Conservation (phyloP, 2,329 filamentous ascomycete species). For the Phialocephala subalpina region DNA sequence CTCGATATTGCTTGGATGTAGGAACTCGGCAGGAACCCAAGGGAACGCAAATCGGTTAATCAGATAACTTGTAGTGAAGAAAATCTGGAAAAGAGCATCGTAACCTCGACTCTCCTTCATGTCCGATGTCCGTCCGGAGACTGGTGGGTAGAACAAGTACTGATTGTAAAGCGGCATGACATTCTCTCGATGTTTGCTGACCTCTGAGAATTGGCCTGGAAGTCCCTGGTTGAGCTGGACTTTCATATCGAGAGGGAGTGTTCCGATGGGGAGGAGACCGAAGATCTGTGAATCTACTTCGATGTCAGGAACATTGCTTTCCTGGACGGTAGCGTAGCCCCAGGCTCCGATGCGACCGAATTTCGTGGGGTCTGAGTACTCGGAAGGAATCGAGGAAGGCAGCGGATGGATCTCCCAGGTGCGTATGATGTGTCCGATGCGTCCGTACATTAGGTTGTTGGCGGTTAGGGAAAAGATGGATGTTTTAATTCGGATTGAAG, state of each 20-base stretch:
- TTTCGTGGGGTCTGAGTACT: constrained; percentile 32
- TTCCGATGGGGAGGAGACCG: constrained; percentile 39
- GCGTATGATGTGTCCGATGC: constrained; percentile 33
- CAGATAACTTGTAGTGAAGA: constrained; percentile 36
- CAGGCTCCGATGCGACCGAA: constrained; percentile 40
- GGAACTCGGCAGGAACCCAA: constrained; percentile 30
- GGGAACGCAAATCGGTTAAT: constrained; percentile 39
- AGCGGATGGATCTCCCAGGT: constrained; percentile 41
- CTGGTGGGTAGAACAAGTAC: constrained; percentile 30
- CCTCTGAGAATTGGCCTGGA: constrained; percentile 30
- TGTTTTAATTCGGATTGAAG: constrained; percentile 35
- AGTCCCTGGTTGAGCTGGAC: constrained; percentile 27
- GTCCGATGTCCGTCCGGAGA: background rate
- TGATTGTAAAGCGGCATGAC: constrained; percentile 39
- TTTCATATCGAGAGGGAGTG: constrained; percentile 36
- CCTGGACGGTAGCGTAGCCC: constrained; percentile 36
- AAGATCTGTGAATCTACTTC: constrained; percentile 31
- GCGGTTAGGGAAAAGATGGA: constrained; percentile 36
- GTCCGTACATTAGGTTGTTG: constrained; percentile 39
- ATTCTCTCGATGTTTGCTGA: constrained; percentile 33
- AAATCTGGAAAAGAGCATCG: constrained; percentile 32
- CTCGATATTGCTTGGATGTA: constrained; percentile 21
- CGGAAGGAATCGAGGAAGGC: constrained; percentile 32
- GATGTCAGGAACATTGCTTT: constrained; percentile 34
- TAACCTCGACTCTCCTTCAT: constrained; percentile 28